A percentile compares a stretch with the other conserved stretches of the same genome.
Evolutionary conservation across 192 early-diverging fungal genomes (phyloP).

Genomic region (Entrophospora sp.): DNA sequence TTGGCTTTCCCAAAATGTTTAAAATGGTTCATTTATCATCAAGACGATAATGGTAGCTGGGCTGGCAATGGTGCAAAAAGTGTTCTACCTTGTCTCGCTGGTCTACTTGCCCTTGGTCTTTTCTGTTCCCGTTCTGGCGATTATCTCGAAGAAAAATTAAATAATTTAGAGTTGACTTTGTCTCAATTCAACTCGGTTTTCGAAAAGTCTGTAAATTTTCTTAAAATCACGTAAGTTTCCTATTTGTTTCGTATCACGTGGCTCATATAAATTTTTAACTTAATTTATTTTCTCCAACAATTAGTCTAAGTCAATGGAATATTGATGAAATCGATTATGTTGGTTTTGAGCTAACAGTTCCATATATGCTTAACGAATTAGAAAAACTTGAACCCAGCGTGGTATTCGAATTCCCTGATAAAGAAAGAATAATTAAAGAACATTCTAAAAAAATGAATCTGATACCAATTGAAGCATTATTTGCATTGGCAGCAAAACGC

Average conservation of each 20-base stretch:
- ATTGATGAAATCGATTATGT: neutral
- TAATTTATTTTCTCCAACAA: neutral
- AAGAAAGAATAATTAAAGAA: neutral
- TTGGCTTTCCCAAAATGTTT: constrained; percentile 16
- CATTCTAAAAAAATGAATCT: neutral
- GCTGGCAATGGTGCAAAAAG: neutral
- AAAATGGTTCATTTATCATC: neutral
- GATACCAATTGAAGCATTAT: neutral
- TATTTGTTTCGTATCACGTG: neutral
- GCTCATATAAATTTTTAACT: too few relatives aligned
- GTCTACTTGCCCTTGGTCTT: neutral
- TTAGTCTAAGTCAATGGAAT: constrained; percentile 13
- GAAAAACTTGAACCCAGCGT: neutral
- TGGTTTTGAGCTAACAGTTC: neutral
- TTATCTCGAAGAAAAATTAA: too few relatives aligned
- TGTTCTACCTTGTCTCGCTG: neutral
- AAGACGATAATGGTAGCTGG: constrained; percentile 1
- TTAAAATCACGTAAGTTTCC: neutral
- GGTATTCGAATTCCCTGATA: neutral
- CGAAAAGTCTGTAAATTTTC: neutral
- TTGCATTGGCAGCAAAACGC: neutral
- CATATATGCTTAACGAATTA: neutral
- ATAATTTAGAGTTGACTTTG: too few relatives aligned
- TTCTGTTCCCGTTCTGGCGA: neutral
- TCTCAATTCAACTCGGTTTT: neutral